Evolutionary conservation across 306 rosid species (phyloP).

Genomic region (Cicer cuneatum): DNA sequence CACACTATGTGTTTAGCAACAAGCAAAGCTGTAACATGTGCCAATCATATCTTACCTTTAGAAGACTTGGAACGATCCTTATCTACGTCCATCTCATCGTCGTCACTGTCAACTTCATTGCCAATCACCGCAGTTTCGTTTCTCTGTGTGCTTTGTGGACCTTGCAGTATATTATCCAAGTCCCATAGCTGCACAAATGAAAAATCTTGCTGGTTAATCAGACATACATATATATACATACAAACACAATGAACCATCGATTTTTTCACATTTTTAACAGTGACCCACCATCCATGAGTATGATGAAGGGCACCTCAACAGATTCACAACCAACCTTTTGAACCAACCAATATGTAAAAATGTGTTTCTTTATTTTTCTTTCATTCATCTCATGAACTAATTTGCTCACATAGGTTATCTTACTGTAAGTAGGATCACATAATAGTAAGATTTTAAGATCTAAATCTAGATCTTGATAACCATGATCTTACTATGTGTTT

Average conservation of each 20-base stretch:
- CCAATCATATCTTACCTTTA: constrained; percentile 53
- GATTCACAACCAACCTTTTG: constrained; percentile 9
- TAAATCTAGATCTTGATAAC: not conserved
- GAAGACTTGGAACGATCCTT: constrained; percentile 40
- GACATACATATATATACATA: not conserved
- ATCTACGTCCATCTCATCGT: constrained; percentile 72
- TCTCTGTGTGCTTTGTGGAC: constrained; percentile 43
- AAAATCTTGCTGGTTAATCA: constrained; percentile 12
- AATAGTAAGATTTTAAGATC: too few species aligned
- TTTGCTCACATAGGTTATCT: not conserved
- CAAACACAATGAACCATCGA: not conserved
- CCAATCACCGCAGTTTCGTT: constrained; percentile 45
- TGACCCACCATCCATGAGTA: not conserved
- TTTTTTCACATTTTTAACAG: constrained; percentile 25
- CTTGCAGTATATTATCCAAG: constrained; percentile 68
- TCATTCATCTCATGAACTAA: not conserved
- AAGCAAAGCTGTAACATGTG: not conserved
- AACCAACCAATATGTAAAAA: constrained; percentile 6
- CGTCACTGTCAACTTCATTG: constrained; percentile 55
- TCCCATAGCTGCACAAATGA: constrained; percentile 71
- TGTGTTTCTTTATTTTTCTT: not conserved
- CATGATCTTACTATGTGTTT: constrained; percentile 1
- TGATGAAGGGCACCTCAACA: not conserved
- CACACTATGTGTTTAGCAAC: not conserved
- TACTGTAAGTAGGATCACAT: too few species aligned